phyloP scores from a whole-genome alignment of 495 filamentous ascomycete species.

The Penicillium bialowiezense region DNA sequence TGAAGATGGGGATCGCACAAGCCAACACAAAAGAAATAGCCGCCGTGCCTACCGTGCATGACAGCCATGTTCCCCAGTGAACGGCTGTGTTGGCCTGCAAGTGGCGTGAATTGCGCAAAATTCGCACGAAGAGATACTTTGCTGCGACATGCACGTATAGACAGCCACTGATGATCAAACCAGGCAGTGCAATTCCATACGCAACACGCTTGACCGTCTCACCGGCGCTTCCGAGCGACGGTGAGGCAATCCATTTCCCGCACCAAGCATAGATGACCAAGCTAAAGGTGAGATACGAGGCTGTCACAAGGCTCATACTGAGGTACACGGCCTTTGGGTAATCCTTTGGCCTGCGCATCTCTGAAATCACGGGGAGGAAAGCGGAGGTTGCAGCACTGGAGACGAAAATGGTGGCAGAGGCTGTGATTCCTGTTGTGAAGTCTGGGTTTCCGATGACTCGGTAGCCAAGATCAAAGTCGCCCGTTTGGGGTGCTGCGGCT shows the following conservation, averaged over 20 bases:
- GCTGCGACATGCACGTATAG: slow-evolving; percentile 60
- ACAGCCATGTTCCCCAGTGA: slow-evolving; percentile 52
- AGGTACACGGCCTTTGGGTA: slow-evolving; percentile 62
- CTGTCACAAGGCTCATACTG: slow-evolving; percentile 59
- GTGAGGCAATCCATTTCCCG: slow-evolving; percentile 62
- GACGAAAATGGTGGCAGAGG: slow-evolving; percentile 40
- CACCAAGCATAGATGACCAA: slow-evolving; percentile 66
- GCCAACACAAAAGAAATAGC: slow-evolving; percentile 65
- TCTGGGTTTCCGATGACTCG: slow-evolving; percentile 25
- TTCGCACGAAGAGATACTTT: slow-evolving; percentile 64
- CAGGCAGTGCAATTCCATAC: slow-evolving; percentile 74
- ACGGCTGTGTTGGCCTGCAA: slow-evolving; percentile 54
- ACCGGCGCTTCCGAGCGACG: slow-evolving; percentile 68
- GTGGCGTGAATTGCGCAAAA: slow-evolving; percentile 51
- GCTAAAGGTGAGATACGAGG: slow-evolving; percentile 55
- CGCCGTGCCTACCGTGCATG: slow-evolving; percentile 52
- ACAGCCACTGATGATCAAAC: slow-evolving; percentile 51
- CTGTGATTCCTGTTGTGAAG: slow-evolving; percentile 39
- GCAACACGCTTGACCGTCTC: slow-evolving; percentile 59
- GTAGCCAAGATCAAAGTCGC: slow-evolving; percentile 47
- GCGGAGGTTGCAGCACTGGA: slow-evolving; percentile 59
- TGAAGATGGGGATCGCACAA: slow-evolving; percentile 68
- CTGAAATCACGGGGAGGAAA: slow-evolving; percentile 71
- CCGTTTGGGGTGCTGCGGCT: slow-evolving; percentile 33
- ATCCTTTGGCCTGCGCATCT: slow-evolving; percentile 67